Base-by-base conservation (phyloP, 1,284 basidiomycete genomes). In the Irpex sp. region DNA sequence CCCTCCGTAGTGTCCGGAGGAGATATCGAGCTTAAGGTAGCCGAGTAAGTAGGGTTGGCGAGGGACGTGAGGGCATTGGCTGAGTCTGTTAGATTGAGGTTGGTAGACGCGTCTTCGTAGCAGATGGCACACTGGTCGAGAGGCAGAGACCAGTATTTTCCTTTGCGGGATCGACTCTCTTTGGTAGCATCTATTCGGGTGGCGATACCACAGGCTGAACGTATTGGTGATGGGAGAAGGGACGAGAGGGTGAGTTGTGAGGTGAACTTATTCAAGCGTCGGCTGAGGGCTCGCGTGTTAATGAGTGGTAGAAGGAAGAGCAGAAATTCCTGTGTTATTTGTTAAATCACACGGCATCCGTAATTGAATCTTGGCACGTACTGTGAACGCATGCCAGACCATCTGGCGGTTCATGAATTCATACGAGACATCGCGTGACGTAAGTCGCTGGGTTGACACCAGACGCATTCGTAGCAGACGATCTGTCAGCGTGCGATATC, bases 361-460 rank as follows among this genome's bases (percentile, higher is more conserved):
- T 65, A 15, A 44, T 32, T 62, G 69, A 44, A 65, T 27, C 27
- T 11, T 18, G 43, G 45, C 65, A 83, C 94, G 74, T 80, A 97
- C 97, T 1, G 98, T 99, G 81, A 99, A 98, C 0, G 97, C 95
- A 80, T 98, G 96, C 98, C 98, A 99, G 68, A 99, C 98, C 87
- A 99, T 95, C 82, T 99, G 98, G 70, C 98, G 94, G 78, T 99
- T 99, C 93, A 99, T 96, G 79, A 97, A 99, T 80, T 99, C 98
- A 82, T 99, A 99, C 77, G 96, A 98, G 67, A 99, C 95, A 78
- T 97, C 94, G 15, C 95, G 90, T 72, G 91, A 92, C 65, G 94
- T 87, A 43, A 93, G 88, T 65, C 89, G 85, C 54, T 90, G 89
- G 0, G 95, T 88, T 9, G 98, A 95, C 0, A 94, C 88, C 2